These are phyloP conservation scores for Oldenlandia corymbosa DNA, from an alignment of 257 asterid species.

Conservation along the genomic window DNA sequence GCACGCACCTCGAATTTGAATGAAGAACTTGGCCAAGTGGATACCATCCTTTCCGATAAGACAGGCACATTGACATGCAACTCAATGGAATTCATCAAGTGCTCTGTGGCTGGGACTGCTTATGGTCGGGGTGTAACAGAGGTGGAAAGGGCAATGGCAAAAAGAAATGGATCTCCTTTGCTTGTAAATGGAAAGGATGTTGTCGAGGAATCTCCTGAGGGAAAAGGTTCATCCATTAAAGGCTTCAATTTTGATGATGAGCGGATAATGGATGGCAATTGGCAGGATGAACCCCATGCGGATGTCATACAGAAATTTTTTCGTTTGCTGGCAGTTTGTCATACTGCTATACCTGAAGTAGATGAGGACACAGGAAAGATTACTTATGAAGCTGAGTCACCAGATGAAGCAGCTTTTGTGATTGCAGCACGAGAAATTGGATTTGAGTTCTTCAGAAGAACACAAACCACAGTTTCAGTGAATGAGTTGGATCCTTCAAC, in stretches of 20 bases:
- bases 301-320: constrained; percentile 67
- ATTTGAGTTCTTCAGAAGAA: constrained; percentile 71
- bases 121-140: constrained; percentile 79
- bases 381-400: constrained; percentile 90
- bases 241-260: constrained; percentile 84
- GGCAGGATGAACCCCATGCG: constrained; percentile 53
- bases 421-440: constrained; percentile 92
- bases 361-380: constrained; percentile 58
- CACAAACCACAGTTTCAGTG: constrained; percentile 62
- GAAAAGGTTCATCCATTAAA: constrained; percentile 43
- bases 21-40: constrained; percentile 88
- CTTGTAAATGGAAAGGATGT: constrained; percentile 29
- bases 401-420: constrained; percentile 95
- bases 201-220: constrained; percentile 19
- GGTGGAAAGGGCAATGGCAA: constrained; percentile 86
- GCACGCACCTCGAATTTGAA: constrained; percentile 90
- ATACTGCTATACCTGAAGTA: constrained; percentile 86
- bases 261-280: constrained; percentile 56
- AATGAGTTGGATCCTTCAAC: constrained; percentile 55
- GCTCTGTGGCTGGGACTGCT: constrained; percentile 81
- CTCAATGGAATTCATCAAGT: constrained; percentile 92
- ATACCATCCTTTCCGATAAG: constrained; percentile 86
- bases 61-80: constrained; percentile 92
- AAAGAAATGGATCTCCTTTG: constrained; percentile 61
- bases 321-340: constrained; percentile 76